Evolutionary conservation across 495 filamentous ascomycete species (phyloP), one percentile per base, ranked within the genome.

Genomic region (Penicillium pulvis): DNA sequence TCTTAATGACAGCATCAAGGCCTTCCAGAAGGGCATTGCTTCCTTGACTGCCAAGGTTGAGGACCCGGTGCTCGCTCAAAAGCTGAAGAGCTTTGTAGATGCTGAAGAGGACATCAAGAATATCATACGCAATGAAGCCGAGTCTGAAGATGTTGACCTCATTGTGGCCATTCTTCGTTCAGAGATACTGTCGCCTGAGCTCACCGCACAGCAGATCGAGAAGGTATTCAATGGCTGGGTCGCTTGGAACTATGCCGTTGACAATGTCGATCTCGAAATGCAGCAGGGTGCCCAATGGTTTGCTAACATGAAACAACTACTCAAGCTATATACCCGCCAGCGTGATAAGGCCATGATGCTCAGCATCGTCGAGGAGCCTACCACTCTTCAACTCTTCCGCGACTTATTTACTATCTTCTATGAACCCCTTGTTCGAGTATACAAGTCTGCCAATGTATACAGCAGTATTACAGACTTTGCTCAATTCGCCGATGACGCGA

Each of bases 331-430:
- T 73, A 92, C 90, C 11, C 82, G 94, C 9, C 92, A 96, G 66
- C 81, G 95, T 53, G 94, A 98, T 73, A 98, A 98, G 84, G 79
- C 85, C 12, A 96, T 96, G 91, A 98, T 98, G 94, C 79, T 97
- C 45, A 86, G 85, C 59, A 90, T 97, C 60, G 93, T 98, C 53
- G 91, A 97, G 76, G 94, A 98, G 74, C 91, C 94, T 0, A 90
- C 90, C 19, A 97, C 94, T 7, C 81, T 98, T 24, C 89, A 94
- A 65, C 80, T 98, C 44, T 94, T 98, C 81, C 86, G 92, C 42
- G 95, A 98, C 63, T 85, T 98, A 46, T 98, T 98, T 74, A 95
- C 92, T 19, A 97, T 98, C 67, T 98, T 98, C 79, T 98, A 98
- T 73, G 94, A 98, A 69, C 94, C 94, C 0, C 84, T 98, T 10